phyloP scores from a whole-genome alignment of 208 protist genomes.

The Trypanosoma theileri region DNA sequence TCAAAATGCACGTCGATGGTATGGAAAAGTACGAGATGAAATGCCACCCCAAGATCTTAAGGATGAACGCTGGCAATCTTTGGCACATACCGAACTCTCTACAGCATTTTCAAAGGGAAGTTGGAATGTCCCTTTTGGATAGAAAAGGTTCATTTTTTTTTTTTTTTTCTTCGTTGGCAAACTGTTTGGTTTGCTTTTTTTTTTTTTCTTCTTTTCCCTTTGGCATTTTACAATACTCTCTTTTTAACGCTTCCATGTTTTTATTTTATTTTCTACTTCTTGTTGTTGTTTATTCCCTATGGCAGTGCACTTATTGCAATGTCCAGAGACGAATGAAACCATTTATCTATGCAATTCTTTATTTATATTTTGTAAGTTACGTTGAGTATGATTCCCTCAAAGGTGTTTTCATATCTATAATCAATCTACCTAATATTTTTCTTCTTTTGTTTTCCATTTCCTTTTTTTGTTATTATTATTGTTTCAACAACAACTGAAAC shows the following conservation, averaged over 20 bases:
- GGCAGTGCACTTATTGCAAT: background rate
- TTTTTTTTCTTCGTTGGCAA: background rate
- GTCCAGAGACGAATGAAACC: conserved; percentile 9
- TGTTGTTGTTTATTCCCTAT: background rate
- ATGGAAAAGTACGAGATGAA: conserved; percentile 79
- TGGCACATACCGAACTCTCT: conserved; percentile 84
- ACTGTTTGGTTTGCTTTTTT: background rate
- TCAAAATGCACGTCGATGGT: conserved; percentile 78
- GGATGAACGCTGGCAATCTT: conserved; percentile 73
- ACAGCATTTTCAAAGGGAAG: conserved; percentile 66
- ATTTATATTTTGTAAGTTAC: background rate
- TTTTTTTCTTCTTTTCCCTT: conserved; percentile 12
- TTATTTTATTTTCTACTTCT: background rate
- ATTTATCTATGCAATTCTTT: conserved; percentile 5
- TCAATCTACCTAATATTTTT: too few relatives aligned
- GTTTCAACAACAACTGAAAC: background rate
- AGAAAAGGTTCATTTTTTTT: conserved; percentile 5
- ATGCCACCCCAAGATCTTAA: conserved; percentile 75
- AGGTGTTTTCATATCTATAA: too few relatives aligned
- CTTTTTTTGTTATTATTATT: too few relatives aligned
- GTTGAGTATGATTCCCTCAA: too few relatives aligned
- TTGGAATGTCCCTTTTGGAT: conserved; percentile 87
- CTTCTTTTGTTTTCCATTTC: too few relatives aligned
- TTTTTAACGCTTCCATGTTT: background rate
- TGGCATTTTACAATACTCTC: conserved; percentile 6